These are phyloP conservation scores for Pythium graminicola DNA, from an alignment of 352 stramenopile genomes.

Conservation along the genomic window DNA sequence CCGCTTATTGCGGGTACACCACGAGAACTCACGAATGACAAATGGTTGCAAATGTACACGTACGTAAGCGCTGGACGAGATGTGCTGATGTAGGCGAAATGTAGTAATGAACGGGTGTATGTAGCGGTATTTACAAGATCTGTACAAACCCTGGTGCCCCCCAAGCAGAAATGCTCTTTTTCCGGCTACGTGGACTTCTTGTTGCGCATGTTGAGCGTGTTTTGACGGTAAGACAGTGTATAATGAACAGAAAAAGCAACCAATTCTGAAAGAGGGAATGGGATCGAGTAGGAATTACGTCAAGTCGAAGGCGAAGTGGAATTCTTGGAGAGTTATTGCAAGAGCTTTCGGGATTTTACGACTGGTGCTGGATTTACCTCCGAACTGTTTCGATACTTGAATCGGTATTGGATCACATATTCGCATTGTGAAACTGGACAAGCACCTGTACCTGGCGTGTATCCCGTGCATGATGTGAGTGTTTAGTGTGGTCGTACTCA, in stretches of 20 bases:
- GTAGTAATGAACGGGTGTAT: not conserved
- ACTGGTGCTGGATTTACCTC: conserved; percentile 76
- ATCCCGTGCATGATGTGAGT: conserved; percentile 70
- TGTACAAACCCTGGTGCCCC: conserved; percentile 76
- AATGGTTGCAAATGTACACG: conserved; percentile 86
- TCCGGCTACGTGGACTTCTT: conserved; percentile 61
- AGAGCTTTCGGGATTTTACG: conserved; percentile 61
- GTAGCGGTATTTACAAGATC: conserved; percentile 83
- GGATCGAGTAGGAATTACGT: conserved; percentile 35
- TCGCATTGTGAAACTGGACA: conserved; percentile 81
- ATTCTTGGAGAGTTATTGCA: conserved; percentile 65
- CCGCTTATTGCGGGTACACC: conserved; percentile 65
- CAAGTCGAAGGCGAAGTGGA: conserved; percentile 51
- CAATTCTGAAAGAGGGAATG: not conserved
- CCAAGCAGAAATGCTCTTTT: conserved; percentile 80
- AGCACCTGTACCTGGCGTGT: conserved; percentile 75
- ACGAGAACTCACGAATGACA: conserved; percentile 69
- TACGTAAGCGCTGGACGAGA: too few relatives aligned
- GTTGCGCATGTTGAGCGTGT: conserved; percentile 62
- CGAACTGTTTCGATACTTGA: conserved; percentile 80
- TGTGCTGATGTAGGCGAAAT: too few relatives aligned
- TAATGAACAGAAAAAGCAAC: not conserved
- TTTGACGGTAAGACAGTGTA: conserved; percentile 28
- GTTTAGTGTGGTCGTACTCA: too few relatives aligned
- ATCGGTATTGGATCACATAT: conserved; percentile 86